Evolutionary conservation across 495 filamentous ascomycete species (phyloP), one percentile per base, ranked within the genome.

Genomic region (Hyaloscypha variabilis): DNA sequence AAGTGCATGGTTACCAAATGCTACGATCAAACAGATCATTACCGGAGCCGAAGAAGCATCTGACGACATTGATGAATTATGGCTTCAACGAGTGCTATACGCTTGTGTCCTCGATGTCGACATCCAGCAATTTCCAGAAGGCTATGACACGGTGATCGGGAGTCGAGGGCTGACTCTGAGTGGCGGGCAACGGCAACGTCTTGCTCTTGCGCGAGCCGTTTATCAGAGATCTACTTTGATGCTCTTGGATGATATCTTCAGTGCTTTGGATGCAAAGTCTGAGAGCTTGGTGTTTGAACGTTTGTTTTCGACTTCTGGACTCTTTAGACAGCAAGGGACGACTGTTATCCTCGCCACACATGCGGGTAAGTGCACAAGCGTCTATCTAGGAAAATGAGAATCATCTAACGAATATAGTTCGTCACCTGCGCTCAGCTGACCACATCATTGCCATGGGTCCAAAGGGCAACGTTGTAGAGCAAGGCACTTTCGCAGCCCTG

Each of bases 71-170:
- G 81, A 88, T 62, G 66, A 76, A 25, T 67, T 64, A 21, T 88
- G 87, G 85, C 90, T 90, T 71, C 66, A 69, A 8, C 73, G 76
- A 14, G 84, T 87, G 1, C 59, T 88, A 10, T 69, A 77, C 21
- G 83, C 81, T 26, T 91, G 88, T 72, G 83, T 80, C 23, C 74
- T 91, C 13, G 76, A 79, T 11, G 73, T 82, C 30, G 86, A 88
- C 68, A 73, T 89, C 29, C 52, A 24, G 2, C 24, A 80, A n/a
- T 75, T 90, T 23, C 81, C 56, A 4, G 5, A 78, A 23, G 80
- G 80, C 0, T 84, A 87, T 46, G 17, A 55, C 31, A 86, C 83
- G 14, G 54, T 53, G 0, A 81, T 88, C 68, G 86, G 85, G 21
- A 86, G 82, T 71, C 83, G 83, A 63, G 86, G 85, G 1, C 74